Evolutionary conservation across 139 green algal species (phyloP).

Genomic region (Spirogloea muscicola): DNA sequence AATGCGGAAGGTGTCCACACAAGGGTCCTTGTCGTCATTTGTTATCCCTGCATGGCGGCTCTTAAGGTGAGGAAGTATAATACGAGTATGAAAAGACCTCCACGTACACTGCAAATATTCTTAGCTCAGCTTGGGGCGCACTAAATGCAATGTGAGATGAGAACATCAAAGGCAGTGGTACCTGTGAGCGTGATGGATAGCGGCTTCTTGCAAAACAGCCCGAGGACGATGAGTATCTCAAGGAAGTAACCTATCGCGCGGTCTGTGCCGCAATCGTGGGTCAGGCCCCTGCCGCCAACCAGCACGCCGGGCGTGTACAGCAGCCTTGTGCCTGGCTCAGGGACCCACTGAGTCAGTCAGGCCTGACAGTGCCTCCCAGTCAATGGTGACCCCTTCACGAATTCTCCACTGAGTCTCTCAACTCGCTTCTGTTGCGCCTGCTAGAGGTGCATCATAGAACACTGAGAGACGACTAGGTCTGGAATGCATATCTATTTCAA

Average conservation of each 20-base stretch:
- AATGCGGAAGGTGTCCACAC: conserved; percentile 80
- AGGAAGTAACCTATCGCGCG: conserved; percentile 89
- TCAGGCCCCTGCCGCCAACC: conserved; percentile 61
- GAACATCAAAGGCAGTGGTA: neutral
- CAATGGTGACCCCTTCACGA: neutral
- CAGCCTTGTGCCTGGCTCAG: conserved; percentile 72
- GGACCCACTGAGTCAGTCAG: too few relatives aligned
- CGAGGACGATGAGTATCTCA: conserved; percentile 80
- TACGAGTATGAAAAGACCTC: neutral
- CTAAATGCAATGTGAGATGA: neutral
- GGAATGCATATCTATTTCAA: neutral
- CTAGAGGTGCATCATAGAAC: neutral
- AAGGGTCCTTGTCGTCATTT: conserved; percentile 77
- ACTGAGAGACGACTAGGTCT: neutral
- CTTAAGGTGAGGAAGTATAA: neutral
- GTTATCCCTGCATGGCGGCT: conserved; percentile 69
- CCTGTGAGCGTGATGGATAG: conserved; percentile 36
- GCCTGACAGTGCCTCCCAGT: too few relatives aligned
- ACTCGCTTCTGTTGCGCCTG: neutral
- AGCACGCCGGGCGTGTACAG: conserved; percentile 84
- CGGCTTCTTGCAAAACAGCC: conserved; percentile 85
- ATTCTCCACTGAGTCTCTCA: neutral
- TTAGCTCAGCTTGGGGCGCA: neutral
- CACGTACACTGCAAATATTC: neutral
- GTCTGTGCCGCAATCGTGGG: conserved; percentile 81